Base-by-base conservation (phyloP, 2,329 filamentous ascomycete genomes). In the Colletotrichum brevisporum region DNA sequence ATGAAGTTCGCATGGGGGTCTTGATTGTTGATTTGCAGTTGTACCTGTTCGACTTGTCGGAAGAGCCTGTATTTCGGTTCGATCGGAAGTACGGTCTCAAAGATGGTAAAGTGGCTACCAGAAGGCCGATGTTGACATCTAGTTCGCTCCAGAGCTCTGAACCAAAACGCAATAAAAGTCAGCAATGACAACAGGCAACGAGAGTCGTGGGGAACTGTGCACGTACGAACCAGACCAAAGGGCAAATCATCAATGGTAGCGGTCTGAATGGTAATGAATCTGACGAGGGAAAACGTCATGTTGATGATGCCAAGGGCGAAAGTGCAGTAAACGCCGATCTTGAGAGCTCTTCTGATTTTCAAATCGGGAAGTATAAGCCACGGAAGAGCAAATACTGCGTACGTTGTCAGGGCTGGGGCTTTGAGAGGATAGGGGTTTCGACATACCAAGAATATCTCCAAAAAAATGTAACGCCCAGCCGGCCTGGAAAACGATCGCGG, bases 231-330 rank as follows among this genome's bases (percentile, higher is more conserved):
- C 9, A 69, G 47, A 16, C 66, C 66, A 6, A 69, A 60, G 8
- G 66, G 66, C 54, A 66, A 45, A 18, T 41, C 50, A 8, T 69
- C 62, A 3, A 66, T 21, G 4, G 66, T 9, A 26, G 55, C 62
- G 6, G 66, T 69, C 26, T 69, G 61, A 4, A 69, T 66, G 6
- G 66, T 69, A n/a, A 69, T 65, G 31, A 69, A 69, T n/a, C 66
- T 45, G 27, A 66, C 55, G 1, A 69, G 55, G 5, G 66, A 69
- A 26, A 69, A 69, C 2, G 62, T 66, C 55, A 69, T 66, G 36
- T 69, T 69, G 55, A 69, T 69, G n/a, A 69, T 50, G 10, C 66
- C 66, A 2, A 69, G 62, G 10, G 61, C 66, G 18, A 69, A 69
- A 4, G 66, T 69, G 24, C 61, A 69, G 4, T 69, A 69, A 15